Evolutionary conservation across 2,329 filamentous ascomycete species (phyloP).

Genomic region (Magnaporthiopsis rhizophila): DNA sequence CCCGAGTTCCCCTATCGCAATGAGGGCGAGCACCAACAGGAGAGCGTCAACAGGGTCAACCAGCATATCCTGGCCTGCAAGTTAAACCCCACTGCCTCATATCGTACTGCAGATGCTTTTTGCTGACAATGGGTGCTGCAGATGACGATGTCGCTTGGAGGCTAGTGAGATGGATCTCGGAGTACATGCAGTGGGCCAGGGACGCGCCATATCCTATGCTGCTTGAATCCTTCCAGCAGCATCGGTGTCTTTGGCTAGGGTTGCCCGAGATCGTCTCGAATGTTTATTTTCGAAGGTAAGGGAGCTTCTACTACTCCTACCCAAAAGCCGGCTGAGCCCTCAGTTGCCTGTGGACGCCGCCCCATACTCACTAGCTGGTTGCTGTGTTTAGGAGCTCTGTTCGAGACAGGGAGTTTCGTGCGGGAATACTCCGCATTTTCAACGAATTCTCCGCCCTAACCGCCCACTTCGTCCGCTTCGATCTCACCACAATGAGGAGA

Average conservation of each 20-base stretch:
- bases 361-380: neutral
- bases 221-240: conserved; percentile 33
- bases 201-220: conserved; percentile 25
- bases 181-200: conserved; percentile 34
- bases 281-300: conserved; percentile 10
- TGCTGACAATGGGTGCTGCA: conserved; percentile 23
- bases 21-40: conserved; percentile 14
- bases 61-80: conserved; percentile 4
- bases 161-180: conserved; percentile 42
- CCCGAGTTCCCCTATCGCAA: conserved; percentile 37
- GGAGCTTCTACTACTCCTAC: no score
- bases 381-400: neutral
- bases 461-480: conserved; percentile 43
- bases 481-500: conserved; percentile 28
- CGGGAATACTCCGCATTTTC: conserved; percentile 30
- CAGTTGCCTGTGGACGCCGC: no score
- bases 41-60: conserved; percentile 5
- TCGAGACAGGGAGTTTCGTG: conserved; percentile 19
- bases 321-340: conserved; percentile 12
- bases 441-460: conserved; percentile 38
- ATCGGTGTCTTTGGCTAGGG: conserved; percentile 42
- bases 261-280: conserved; percentile 42
- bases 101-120: conserved; percentile 8
- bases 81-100: neutral
- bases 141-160: conserved; percentile 36